A percentile compares a stretch with the other conserved stretches of the same genome.
Evolutionary conservation across 2,329 filamentous ascomycete species (phyloP).

Genomic region (Pezicula rhizophila): DNA sequence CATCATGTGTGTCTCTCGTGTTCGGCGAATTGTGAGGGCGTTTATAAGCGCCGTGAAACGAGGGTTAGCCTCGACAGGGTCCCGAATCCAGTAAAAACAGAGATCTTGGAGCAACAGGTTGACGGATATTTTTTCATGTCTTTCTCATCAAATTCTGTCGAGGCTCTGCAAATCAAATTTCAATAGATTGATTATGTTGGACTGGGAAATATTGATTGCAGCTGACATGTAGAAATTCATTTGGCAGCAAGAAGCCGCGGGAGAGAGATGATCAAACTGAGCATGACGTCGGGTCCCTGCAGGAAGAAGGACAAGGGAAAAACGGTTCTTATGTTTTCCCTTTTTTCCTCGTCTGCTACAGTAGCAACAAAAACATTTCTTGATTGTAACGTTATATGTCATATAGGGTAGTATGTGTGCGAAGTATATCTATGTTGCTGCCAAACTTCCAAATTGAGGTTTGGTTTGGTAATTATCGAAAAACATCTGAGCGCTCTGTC

Average conservation of each 20-base stretch:
- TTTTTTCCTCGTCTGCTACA: neutral
- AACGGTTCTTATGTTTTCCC: constrained; percentile 12
- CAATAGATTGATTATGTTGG: too few species aligned
- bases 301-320: constrained; percentile 2
- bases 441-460: too few species aligned
- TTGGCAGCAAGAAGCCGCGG: constrained; percentile 13
- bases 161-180: too few species aligned
- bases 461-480: too few species aligned
- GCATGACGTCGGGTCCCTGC: constrained; percentile 23
- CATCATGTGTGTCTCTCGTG: neutral
- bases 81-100: too few species aligned
- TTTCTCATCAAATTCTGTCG: too few species aligned
- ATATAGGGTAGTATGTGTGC: too few species aligned
- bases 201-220: neutral
- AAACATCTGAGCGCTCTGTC: too few species aligned
- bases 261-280: constrained; percentile 9
- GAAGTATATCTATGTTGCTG: too few species aligned
- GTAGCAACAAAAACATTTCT: neutral
- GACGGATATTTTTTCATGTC: too few species aligned
- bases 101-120: too few species aligned
- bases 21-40: neutral
- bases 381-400: neutral
- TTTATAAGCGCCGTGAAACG: neutral
- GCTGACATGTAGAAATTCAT: constrained; percentile 9
- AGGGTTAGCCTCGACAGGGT: too few species aligned